These are phyloP conservation scores for Bimuria novae-zelandiae DNA, from an alignment of 2,329 filamentous ascomycete species.

Conservation along the genomic window DNA sequence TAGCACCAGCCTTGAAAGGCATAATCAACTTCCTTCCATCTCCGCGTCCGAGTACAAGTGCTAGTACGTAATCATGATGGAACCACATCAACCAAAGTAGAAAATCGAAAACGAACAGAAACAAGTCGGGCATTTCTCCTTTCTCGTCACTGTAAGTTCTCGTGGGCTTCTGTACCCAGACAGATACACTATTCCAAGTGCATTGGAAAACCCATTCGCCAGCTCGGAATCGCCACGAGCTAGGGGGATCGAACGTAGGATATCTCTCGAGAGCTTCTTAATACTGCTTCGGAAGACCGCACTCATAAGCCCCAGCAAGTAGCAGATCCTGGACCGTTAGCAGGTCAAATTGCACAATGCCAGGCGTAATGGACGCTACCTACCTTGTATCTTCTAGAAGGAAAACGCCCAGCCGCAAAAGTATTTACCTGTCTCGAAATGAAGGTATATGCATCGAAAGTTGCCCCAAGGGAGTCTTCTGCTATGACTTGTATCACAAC, in stretches of 20 bases:
- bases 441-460: not conserved
- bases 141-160: not conserved
- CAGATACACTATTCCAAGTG: slow-evolving; percentile 4
- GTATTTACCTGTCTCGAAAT: not conserved
- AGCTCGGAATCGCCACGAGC: not conserved
- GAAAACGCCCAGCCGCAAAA: not conserved
- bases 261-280: not conserved
- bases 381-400: not conserved
- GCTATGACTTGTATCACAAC: not conserved
- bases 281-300: not conserved
- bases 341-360: not conserved
- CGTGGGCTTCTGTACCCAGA: not conserved
- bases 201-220: slow-evolving; percentile 8
- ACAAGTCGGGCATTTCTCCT: slow-evolving; percentile 14
- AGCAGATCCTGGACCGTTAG: not conserved
- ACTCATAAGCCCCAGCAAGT: not conserved
- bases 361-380: not conserved
- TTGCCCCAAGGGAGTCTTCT: not conserved
- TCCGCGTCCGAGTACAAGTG: slow-evolving; percentile 4
- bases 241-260: not conserved
- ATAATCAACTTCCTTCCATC: not conserved
- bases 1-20: not conserved
- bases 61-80: slow-evolving; percentile 11
- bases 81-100: slow-evolving; percentile 15
- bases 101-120: slow-evolving; percentile 11